Base-by-base conservation (phyloP, 208 protist genomes). In the Leishmania mexicana region DNA sequence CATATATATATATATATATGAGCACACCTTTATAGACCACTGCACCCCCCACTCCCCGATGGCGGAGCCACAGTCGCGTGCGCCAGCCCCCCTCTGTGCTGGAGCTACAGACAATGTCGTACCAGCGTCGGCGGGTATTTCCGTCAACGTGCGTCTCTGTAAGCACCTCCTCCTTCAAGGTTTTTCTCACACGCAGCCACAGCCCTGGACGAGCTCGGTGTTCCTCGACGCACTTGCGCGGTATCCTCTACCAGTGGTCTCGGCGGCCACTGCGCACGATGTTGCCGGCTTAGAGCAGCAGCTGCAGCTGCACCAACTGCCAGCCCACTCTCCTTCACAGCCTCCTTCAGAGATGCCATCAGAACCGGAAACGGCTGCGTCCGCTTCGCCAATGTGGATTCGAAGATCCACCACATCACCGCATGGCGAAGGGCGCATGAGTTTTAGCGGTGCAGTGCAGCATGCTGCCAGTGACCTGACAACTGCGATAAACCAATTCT, bases 241-340 rank as follows among this genome's bases (percentile, higher is more conserved):
- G 42, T 86, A 83, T 57, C 78, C 83, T 21, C 40, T 86, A 11
- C 83, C 83, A 10, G 58, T 83, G n/a, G 54, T 83, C 13, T 78
- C 78, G 10, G 78, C 57, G 0, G 83, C 83, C 21, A 80, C 58
- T 17, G 74, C 58, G 13, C n/a, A 54, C n/a, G 83, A 86, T 42
- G 67, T 82, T 35, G 83, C 73, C 2, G 78, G 75, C 7, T 58
- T 57, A 10, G 57, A 45, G 35, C 35, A 15, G 57, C 53, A 47
- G 42, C 57, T 2, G 75, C 57, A 40, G 45, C n/a, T 67, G 31
- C 54, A 45, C 21, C 75, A 35, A 57, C 57, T 19, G 54, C 53
- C 40, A 45, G 0, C 24, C n/a, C 17, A 8, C 73, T 76, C 73
- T 42, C 47, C 51, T 57, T 62, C 19, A 28, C 24, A 47, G 35